Evolutionary conservation across 1,284 basidiomycete genomes (phyloP), one percentile per base, ranked within the genome.

Genomic region (Tilletia walkeri): DNA sequence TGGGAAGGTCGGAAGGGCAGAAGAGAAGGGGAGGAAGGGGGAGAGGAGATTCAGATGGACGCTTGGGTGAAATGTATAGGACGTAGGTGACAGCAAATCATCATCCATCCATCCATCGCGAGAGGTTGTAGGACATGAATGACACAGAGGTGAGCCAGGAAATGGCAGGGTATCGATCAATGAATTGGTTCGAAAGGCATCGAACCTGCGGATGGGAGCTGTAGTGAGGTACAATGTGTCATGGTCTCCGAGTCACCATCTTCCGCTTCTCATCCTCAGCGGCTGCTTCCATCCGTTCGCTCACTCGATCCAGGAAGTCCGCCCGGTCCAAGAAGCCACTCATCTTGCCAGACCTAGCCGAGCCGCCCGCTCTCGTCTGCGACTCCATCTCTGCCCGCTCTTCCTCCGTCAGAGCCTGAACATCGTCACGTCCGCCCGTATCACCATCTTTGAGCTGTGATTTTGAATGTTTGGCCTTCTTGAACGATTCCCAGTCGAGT

Each of bases 231-330:
- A 30, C 24, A 30, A 30, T 30, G 24, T 30, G 24, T 30, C 24
- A 30, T 30, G 24, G 24, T 30, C 24, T 30, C 24, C 24, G 24
- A 53, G 20, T 7, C 20, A 53, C 20, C 12, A 53, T 18, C 36
- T 34, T 63, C 12, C 59, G 59, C 16, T 18, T n/a, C 36, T 10
- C 38, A 14, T 63, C 59, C 36, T 63, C 59, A 18, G 59, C 59
- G 16, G 50, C 59, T 30, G 67, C 53, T 39, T 77, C 69, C 14
- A 74, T 48, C 66, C 81, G 76, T 38, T 73, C 72, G 24, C 76
- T 72, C 18, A 83, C 82, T 3, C 82, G 73, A 10, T 83, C 80
- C 48, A 83, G 66, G 65, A 83, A 83, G 39, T 80, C 79, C 56
- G 70, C 72, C 0, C 82, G 65, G 30, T 82, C 80, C 2, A 83